These are phyloP conservation scores for Melampsora larici-populina DNA, from an alignment of 1,284 basidiomycete genomes.

Conservation along the genomic window DNA sequence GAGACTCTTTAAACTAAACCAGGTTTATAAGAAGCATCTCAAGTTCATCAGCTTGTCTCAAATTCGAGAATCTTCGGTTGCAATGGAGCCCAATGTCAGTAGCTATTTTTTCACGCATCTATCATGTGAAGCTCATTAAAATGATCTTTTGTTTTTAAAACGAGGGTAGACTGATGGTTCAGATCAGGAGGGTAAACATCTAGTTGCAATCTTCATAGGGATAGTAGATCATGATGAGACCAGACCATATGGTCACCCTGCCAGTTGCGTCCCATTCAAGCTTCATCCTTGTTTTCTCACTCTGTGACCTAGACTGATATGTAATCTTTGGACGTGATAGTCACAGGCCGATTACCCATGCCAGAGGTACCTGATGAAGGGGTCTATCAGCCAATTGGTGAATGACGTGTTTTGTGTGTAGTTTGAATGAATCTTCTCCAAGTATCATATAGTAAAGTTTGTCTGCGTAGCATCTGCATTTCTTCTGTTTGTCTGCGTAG, in stretches of 20 bases:
- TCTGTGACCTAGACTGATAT: not conserved
- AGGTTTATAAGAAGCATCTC: slow-evolving; percentile 23
- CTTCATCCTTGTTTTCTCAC: not conserved
- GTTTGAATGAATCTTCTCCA: too few relatives aligned
- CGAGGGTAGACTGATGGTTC: not conserved
- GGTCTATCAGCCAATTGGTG: too few relatives aligned
- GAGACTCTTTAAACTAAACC: slow-evolving; percentile 18
- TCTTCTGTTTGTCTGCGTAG: too few relatives aligned
- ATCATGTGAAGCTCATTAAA: not conserved
- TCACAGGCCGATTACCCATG: not conserved
- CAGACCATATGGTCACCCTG: slow-evolving; percentile 5
- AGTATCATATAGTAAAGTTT: too few relatives aligned
- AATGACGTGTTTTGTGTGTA: too few relatives aligned
- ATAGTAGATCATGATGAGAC: not conserved
- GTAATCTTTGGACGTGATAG: not conserved
- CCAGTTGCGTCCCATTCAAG: not conserved
- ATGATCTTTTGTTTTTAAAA: not conserved
- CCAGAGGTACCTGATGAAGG: not conserved
- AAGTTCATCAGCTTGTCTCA: slow-evolving; percentile 22
- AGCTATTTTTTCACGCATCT: not conserved
- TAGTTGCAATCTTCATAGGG: not conserved
- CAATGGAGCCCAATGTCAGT: not conserved
- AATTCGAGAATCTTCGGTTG: not conserved
- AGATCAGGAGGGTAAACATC: not conserved
- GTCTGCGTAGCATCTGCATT: too few relatives aligned